These are phyloP conservation scores for Arachnomyces sp. DNA, from an alignment of 2,329 filamentous ascomycete genomes.

Conservation along the genomic window DNA sequence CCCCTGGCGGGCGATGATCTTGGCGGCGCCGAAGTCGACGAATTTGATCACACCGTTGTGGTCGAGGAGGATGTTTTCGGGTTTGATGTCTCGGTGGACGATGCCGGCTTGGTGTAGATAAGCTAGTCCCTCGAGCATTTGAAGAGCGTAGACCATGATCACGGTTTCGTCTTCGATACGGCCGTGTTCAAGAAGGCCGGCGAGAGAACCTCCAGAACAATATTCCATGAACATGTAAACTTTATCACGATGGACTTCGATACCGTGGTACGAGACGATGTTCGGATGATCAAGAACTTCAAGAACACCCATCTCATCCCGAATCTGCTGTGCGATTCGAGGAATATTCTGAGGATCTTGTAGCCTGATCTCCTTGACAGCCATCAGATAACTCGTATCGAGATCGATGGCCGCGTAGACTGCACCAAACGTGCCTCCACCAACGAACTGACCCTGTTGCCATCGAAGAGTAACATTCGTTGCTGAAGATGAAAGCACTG, in stretches of 20 bases:
- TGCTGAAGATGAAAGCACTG: conserved; percentile 85
- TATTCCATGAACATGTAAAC: conserved; percentile 99
- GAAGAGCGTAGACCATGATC: conserved; percentile 93
- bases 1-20: conserved; percentile 89
- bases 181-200: conserved; percentile 83
- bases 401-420: conserved; percentile 97
- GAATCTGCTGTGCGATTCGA: conserved; percentile 85
- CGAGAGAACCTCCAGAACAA: conserved; percentile 88
- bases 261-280: conserved; percentile 94
- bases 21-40: conserved; percentile 95
- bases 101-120: conserved; percentile 83
- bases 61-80: conserved; percentile 87
- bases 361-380: conserved; percentile 94
- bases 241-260: conserved; percentile 95
- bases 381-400: conserved; percentile 93
- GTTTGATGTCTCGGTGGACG: conserved; percentile 88
- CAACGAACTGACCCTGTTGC: conserved; percentile 98
- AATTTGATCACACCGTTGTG: conserved; percentile 99
- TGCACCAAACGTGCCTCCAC: conserved; percentile 92
- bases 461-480: conserved; percentile 93
- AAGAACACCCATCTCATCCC: conserved; percentile 93
- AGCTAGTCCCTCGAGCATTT: conserved; percentile 78
- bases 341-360: conserved; percentile 96
- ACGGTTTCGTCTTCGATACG: conserved; percentile 97
- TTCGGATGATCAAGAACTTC: conserved; percentile 96